Percentiles rank a stretch among this genome's conserved stretches.
Conservation (phyloP, 441 rosid genomes). For the Biscutella laevigata region DNA sequence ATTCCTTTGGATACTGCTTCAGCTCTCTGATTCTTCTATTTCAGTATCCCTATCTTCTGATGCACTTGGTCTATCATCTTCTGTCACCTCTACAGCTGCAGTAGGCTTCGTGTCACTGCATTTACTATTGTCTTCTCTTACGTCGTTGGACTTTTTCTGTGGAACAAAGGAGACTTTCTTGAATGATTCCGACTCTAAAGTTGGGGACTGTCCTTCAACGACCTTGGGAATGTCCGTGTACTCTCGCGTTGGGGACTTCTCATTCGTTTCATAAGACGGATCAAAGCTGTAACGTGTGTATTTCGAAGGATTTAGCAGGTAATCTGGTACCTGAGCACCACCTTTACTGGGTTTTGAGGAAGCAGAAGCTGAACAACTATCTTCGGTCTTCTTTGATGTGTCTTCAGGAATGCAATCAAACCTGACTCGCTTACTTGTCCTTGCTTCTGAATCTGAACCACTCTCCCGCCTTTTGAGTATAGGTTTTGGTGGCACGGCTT, state of each 20-base stretch:
- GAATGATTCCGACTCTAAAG: slow-evolving; percentile 18
- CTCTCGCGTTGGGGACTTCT: slow-evolving; percentile 24
- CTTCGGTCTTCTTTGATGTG: slow-evolving; percentile 19
- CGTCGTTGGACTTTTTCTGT: slow-evolving; percentile 24
- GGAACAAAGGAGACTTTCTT: slow-evolving; percentile 32
- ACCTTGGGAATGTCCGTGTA: slow-evolving; percentile 23
- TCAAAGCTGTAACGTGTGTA: slow-evolving; percentile 36
- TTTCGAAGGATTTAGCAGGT: slow-evolving; percentile 34
- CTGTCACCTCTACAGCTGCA: slow-evolving; percentile 21
- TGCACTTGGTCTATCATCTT: slow-evolving; percentile 17
- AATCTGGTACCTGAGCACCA: slow-evolving; percentile 33
- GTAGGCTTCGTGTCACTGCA: slow-evolving; percentile 23
- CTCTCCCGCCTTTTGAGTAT: slow-evolving; percentile 39
- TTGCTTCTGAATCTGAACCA: slow-evolving; percentile 23
- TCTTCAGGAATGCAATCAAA: slow-evolving; percentile 28
- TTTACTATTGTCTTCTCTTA: slow-evolving; percentile 8
- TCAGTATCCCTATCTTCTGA: slow-evolving; percentile 23
- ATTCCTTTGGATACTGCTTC: slow-evolving; percentile 20
- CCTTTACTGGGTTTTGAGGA: slow-evolving; percentile 18
- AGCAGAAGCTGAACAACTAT: slow-evolving; percentile 13
- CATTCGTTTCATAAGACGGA: slow-evolving; percentile 24
- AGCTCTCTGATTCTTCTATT: slow-evolving; percentile 15
- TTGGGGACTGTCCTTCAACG: slow-evolving; percentile 19
- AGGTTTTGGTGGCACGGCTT: slow-evolving; percentile 24
- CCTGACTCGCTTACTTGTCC: slow-evolving; percentile 36